Evolutionary conservation across 2,329 filamentous ascomycete species (phyloP).

Genomic region (Colletotrichum karsti): DNA sequence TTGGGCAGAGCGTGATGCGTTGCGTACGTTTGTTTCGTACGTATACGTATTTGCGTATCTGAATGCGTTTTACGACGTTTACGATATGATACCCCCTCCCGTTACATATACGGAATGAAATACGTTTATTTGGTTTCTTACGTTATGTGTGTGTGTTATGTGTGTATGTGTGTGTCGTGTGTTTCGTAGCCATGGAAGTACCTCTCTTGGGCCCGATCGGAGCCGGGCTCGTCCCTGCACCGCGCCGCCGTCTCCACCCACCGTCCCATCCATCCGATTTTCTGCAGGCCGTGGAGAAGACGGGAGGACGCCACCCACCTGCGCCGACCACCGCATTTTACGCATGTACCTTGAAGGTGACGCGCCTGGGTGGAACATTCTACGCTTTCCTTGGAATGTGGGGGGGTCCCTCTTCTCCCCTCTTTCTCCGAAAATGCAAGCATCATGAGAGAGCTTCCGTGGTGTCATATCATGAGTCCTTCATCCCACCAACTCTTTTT

Average conservation of each 20-base stretch:
- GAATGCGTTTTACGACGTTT: slow-evolving; percentile 13
- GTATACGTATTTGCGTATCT: slow-evolving; percentile 21
- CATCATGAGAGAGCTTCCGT: slow-evolving; percentile 19
- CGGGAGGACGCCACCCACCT: no score
- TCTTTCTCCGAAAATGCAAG: slow-evolving; percentile 11
- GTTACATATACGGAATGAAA: slow-evolving; percentile 24
- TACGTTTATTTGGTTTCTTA: slow-evolving; percentile 33
- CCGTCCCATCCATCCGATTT: not conserved
- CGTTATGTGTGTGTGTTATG: slow-evolving; percentile 29
- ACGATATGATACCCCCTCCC: slow-evolving; percentile 28
- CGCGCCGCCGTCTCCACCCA: not conserved
- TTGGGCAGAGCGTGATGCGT: slow-evolving; percentile 23
- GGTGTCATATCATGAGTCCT: slow-evolving; percentile 23
- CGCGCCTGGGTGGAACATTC: slow-evolving; percentile 18
- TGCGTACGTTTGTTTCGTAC: slow-evolving; percentile 22
- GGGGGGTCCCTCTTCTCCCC: slow-evolving; percentile 6
- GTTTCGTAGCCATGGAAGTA: slow-evolving; percentile 8
- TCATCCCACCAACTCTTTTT: no score
- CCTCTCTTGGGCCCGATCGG: not conserved
- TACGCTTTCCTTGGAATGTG: slow-evolving; percentile 18
- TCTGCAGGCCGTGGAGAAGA: not conserved
- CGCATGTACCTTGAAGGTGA: not conserved
- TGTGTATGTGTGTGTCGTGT: slow-evolving; percentile 24
- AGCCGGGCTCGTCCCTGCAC: slow-evolving; percentile 16
- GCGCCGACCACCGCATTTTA: not conserved